Conservation (phyloP, 2,329 filamentous ascomycete genomes). For the Epichloe glyceriae region DNA sequence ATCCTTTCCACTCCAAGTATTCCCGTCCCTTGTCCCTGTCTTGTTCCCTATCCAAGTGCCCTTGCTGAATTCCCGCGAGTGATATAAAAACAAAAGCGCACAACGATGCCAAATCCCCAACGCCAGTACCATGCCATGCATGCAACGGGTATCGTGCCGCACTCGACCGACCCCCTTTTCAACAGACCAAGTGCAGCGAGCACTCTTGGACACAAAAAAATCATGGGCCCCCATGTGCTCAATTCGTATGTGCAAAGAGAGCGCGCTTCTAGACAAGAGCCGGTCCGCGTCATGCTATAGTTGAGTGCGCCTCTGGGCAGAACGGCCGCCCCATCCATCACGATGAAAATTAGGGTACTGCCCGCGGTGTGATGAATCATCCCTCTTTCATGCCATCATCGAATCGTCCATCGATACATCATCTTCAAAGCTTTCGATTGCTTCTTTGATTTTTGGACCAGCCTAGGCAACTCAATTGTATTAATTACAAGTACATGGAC, state of each 20-base stretch:
- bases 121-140: slow-evolving; percentile 4
- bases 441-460: slow-evolving; percentile 87
- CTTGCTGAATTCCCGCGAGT: background rate
- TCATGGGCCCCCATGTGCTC: background rate
- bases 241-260: background rate
- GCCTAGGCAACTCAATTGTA: slow-evolving; percentile 41
- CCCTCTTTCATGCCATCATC: slow-evolving; percentile 37
- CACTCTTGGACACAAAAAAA: background rate
- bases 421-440: slow-evolving; percentile 83
- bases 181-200: background rate
- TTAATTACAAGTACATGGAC: background rate
- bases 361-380: too few relatives aligned
- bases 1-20: background rate
- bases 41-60: slow-evolving; percentile 2
- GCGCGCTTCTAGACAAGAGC: background rate
- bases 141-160: background rate
- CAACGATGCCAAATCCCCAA: background rate
- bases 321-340: background rate
- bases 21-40: background rate
- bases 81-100: background rate
- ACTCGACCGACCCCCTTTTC: background rate
- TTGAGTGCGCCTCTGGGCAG: background rate
- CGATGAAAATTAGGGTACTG: too few relatives aligned
- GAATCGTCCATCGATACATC: slow-evolving; percentile 59
- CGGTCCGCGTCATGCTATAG: background rate